Conservation (phyloP, 2,329 filamentous ascomycete species). For the Phialophora tarda region DNA sequence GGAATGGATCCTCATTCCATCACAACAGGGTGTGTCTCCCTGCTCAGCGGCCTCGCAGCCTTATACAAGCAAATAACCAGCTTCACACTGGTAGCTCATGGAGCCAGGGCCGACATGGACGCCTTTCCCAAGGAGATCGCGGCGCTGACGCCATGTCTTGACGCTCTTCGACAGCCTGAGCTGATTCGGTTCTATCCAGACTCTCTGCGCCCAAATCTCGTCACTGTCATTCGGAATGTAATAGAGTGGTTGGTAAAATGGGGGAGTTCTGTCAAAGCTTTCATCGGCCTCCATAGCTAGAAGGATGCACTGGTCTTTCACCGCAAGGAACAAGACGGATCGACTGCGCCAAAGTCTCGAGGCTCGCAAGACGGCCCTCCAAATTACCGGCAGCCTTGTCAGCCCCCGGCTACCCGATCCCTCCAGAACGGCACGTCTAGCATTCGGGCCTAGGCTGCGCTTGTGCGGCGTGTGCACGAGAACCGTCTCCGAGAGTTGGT, state of each 20-base stretch:
- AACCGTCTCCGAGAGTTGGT: no score
- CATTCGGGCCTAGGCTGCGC: no score
- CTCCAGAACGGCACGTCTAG: not conserved
- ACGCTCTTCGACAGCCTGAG: constrained; percentile 3
- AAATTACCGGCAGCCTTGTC: constrained; percentile 1
- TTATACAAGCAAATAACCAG: constrained; percentile 6
- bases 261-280: not conserved
- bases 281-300: not conserved
- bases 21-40: not conserved
- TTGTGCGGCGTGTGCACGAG: no score
- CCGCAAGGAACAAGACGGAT: not conserved
- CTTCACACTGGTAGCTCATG: constrained; percentile 1
- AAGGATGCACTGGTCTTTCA: not conserved
- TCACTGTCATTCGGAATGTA: constrained; percentile 8
- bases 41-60: constrained; percentile 2
- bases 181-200: not conserved
- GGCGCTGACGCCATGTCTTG: not conserved
- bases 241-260: constrained; percentile 2
- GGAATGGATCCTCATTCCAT: not conserved
- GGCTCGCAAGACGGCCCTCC: not conserved
- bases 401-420: not conserved
- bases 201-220: constrained; percentile 2
- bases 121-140: constrained; percentile 8
- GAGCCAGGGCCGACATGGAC: not conserved
- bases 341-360: constrained; percentile 2